These are phyloP conservation scores for Clarireedia paspali DNA, from an alignment of 2,329 filamentous ascomycete genomes.

Conservation along the genomic window DNA sequence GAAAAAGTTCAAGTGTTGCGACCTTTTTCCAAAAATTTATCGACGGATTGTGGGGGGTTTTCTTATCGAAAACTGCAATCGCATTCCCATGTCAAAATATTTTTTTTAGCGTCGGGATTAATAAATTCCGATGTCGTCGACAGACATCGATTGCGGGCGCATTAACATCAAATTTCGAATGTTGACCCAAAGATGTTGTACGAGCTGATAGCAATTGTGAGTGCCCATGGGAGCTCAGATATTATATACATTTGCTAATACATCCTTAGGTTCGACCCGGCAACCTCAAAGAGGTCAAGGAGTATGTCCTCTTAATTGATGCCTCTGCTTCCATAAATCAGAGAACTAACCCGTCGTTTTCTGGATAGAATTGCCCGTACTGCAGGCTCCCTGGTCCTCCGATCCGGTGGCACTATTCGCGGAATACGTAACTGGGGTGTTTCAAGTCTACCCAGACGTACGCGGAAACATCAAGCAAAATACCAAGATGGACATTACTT, in stretches of 20 bases:
- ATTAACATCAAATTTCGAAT: slow-evolving; percentile 10
- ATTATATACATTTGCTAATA: slow-evolving; percentile 13
- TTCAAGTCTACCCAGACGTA: slow-evolving; percentile 75
- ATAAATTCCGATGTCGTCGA: no score
- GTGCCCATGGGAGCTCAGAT: slow-evolving; percentile 29
- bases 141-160: background rate
- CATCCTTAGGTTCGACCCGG: slow-evolving; percentile 73
- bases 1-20: background rate
- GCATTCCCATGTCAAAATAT: slow-evolving; percentile 3
- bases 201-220: slow-evolving; percentile 91
- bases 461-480: slow-evolving; percentile 72
- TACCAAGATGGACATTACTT: slow-evolving; percentile 92
- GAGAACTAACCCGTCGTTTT: slow-evolving; percentile 8
- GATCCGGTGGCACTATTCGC: slow-evolving; percentile 79
- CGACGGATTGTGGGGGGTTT: slow-evolving; percentile 11
- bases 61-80: slow-evolving; percentile 17
- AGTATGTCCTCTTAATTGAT: slow-evolving; percentile 50
- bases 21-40: slow-evolving; percentile 7
- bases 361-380: slow-evolving; percentile 71
- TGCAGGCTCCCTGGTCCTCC: slow-evolving; percentile 74
- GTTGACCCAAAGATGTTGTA: slow-evolving; percentile 68
- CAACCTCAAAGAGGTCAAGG: slow-evolving; percentile 86
- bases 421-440: slow-evolving; percentile 93
- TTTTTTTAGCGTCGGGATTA: slow-evolving; percentile 8
- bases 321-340: background rate